Conservation (phyloP, 495 filamentous ascomycete species). For the Hypoxylon trugodes region DNA sequence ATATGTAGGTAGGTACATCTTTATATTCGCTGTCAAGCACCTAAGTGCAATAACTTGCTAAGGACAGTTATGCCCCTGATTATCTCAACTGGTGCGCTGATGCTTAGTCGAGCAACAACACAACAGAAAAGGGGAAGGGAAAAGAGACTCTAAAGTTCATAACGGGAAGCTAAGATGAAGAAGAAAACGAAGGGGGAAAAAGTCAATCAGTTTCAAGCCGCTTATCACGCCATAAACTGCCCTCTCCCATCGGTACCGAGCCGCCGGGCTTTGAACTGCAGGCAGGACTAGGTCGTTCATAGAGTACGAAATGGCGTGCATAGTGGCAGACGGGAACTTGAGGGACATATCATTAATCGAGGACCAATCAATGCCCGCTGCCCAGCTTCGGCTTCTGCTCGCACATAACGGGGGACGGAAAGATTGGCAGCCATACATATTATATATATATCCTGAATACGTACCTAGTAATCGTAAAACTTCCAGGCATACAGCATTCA, state of each 20-base stretch:
- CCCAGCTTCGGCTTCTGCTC: conserved; percentile 25
- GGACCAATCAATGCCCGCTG: conserved; percentile 21
- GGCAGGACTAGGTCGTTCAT: conserved; percentile 15
- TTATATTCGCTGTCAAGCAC: too few relatives aligned
- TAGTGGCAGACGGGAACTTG: conserved; percentile 17
- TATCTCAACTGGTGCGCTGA: not conserved
- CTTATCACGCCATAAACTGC: conserved; percentile 38
- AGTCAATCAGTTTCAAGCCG: conserved; percentile 15
- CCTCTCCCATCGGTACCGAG: conserved; percentile 40
- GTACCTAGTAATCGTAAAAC: conserved; percentile 19
- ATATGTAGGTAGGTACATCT: too few relatives aligned
- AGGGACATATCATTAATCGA: conserved; percentile 1
- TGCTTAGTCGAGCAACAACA: conserved; percentile 18
- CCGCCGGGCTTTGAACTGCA: conserved; percentile 24
- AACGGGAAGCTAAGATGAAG: not conserved
- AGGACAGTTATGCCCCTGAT: not conserved
- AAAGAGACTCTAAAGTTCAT: not conserved
- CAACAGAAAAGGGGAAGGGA: not conserved
- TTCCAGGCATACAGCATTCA: conserved; percentile 16
- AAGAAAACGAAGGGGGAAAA: conserved; percentile 1
- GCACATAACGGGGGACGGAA: conserved; percentile 23
- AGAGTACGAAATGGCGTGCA: conserved; percentile 30
- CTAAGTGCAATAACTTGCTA: too few relatives aligned
- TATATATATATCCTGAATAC: too few relatives aligned
- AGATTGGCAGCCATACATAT: too few relatives aligned